A percentile compares a stretch with the other conserved stretches of the same genome.
Conservation (phyloP, 169 alveolate species). For the Babesia ovata region DNA sequence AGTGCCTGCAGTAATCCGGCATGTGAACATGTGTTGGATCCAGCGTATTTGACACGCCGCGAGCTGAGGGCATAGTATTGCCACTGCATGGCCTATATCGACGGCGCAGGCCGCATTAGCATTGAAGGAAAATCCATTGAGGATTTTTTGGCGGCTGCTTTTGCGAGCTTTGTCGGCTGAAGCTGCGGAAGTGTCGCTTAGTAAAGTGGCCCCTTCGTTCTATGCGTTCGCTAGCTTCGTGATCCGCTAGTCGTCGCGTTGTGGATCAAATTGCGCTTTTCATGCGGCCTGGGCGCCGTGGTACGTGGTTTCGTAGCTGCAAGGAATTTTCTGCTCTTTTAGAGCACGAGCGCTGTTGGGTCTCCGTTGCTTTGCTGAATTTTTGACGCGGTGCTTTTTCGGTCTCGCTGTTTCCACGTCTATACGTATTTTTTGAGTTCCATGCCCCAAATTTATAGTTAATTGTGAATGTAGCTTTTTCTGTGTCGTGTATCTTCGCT, state of each 20-base stretch:
- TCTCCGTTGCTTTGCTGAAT: neutral
- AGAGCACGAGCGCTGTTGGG: neutral
- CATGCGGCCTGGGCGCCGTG: conserved; percentile 14
- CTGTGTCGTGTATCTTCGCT: too few relatives aligned
- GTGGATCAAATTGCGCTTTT: conserved; percentile 1
- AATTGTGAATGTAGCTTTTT: too few relatives aligned
- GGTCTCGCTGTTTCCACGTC: neutral
- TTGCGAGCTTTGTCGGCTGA: too few relatives aligned
- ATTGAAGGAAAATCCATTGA: too few relatives aligned
- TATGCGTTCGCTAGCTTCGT: neutral
- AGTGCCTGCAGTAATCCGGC: too few relatives aligned
- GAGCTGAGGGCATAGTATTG: too few relatives aligned
- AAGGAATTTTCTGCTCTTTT: conserved; percentile 10
- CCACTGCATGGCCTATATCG: too few relatives aligned
- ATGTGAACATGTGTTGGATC: too few relatives aligned
- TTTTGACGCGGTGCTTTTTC: neutral
- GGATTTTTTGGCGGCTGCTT: too few relatives aligned
- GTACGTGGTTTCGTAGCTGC: conserved; percentile 1
- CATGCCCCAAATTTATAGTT: neutral
- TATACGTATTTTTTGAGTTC: neutral
- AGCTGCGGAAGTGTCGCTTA: neutral
- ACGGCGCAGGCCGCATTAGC: too few relatives aligned
- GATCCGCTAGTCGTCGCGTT: neutral
- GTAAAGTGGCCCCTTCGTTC: neutral
- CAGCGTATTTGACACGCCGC: too few relatives aligned